Base-by-base conservation (phyloP, 2,329 filamentous ascomycete species). In the Aspergillus unguis region DNA sequence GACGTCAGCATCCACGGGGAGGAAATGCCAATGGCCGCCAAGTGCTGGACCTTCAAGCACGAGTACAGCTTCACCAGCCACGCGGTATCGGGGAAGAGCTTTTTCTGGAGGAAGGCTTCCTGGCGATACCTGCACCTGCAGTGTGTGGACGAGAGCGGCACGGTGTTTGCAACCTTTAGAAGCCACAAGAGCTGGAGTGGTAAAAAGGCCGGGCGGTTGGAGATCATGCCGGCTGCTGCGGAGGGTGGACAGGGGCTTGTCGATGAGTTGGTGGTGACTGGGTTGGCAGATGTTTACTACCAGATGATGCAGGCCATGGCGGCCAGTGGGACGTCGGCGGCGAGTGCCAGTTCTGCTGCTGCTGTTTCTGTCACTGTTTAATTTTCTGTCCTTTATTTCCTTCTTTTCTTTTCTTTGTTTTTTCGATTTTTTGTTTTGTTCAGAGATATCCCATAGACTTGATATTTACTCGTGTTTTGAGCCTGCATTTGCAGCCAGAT, bases 261-360 rank as follows among this genome's bases (percentile, higher is more conserved):
- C 17, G 53, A 55, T 43, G 53, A 55, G 35, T 11, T 55, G 8
- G 53, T 55, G 27, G 53, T 55, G 3, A 55, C 53, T 2, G 49
- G 53, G 32, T 9, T 52, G 17, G 53, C 53, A 4, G 31, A 46
- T 33, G 53, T 51, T 9, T 52, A 55, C 27, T 17, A 46, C 1
- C 47, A 42, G 29, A n/a, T 52, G 5, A 28, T 32, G 6, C 48
- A 52, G 45, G 25, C 27, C 2, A n/a, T n/a, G n/a, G n/a, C n/a
- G n/a, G 10, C 8, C 2, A 7, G 25, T 1, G 40, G 31, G 1
- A 35, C 26, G 9, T 37, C 48, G 32, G 48, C 44, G 6, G 36
- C 44, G 17, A 25, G 37, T 28, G 46, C 31, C 3, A 11, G 4
- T 32, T 37, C 46, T 17, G 44, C 37, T 33, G n/a, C n/a, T 33